Base-by-base conservation (phyloP, 2,329 filamentous ascomycete species). In the Lachnellula cervina region DNA sequence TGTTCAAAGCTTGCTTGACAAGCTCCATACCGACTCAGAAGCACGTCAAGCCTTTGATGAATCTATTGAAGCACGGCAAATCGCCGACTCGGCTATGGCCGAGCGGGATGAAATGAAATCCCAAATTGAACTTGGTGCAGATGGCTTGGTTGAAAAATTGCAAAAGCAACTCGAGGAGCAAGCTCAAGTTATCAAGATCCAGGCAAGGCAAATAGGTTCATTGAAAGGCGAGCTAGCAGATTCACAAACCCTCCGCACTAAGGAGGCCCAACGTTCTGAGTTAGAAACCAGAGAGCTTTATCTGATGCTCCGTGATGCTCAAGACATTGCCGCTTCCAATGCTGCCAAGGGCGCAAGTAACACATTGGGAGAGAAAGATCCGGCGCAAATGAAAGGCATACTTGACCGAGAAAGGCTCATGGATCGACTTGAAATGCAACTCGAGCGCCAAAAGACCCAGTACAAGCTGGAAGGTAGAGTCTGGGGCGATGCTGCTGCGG, bases 91-190 rank as follows among this genome's bases (percentile, higher is more conserved):
- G 50, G 94, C 94, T 25, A 90, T 97, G 76, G 91, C 94, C 25
- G 94, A 99, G 76, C 85, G 94, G 45, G 94, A 97, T 80, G 93
- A 97, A 75, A 89, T 96, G 87, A 88, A 82, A 68, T 86, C 89
- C 9, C 87, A 92, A 70, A 79, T 97, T 55, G 92, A 96, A 66
- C 77, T 97, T 50, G 94, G 94, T 53, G 94, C 94, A 5, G 92
- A 97, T 70, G 94, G 94, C 2, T 75, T 99, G 48, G 92, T 99
- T 45, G 88, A 87, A 49, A 97, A 96, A 72, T 76, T 97, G 44
- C 92, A 97, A 71, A 91, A 87, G 71, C 91, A 97, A 72, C 76
- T 97, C n/a, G 89, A 96, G 46, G 94, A 97, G 70, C 94, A 97
- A 71, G 79, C 87, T 21, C 86, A 89, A 48, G 88, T 97, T 62